Percentiles rank a stretch among this genome's conserved stretches.
Conservation (phyloP, 78 protist genomes). For the Salpingoeca rosetta region DNA sequence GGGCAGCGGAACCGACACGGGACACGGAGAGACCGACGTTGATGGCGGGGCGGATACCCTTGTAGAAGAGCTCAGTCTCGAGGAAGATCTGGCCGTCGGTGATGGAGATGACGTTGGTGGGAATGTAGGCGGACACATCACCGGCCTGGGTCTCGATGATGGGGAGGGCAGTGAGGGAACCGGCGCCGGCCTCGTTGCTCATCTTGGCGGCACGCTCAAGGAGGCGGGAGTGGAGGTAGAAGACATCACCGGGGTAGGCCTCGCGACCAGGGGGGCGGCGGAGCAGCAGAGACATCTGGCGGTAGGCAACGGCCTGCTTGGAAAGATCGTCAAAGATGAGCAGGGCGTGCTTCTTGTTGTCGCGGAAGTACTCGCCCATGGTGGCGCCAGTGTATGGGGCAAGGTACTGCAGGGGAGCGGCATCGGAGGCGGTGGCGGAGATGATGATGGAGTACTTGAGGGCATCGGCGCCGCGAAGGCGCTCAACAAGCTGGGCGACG, state of each 20-base stretch:
- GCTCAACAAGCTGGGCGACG: constrained; percentile 44
- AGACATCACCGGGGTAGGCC: constrained; percentile 81
- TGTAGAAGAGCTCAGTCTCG: constrained; percentile 64
- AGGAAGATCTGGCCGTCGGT: constrained; percentile 76
- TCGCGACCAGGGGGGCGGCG: constrained; percentile 72
- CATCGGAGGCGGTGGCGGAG: constrained; percentile 72
- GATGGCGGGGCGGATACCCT: constrained; percentile 71
- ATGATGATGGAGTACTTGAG: constrained; percentile 51
- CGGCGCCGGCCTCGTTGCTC: constrained; percentile 22
- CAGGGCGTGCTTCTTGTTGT: constrained; percentile 57
- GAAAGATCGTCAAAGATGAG: constrained; percentile 68
- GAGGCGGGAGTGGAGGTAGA: constrained; percentile 74
- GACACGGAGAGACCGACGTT: constrained; percentile 74
- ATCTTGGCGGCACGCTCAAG: constrained; percentile 72
- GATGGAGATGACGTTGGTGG: constrained; percentile 74
- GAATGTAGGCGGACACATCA: constrained; percentile 74
- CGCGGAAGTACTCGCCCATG: constrained; percentile 61
- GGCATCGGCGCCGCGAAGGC: constrained; percentile 32
- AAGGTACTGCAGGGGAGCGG: constrained; percentile 69
- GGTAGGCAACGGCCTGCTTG: constrained; percentile 81
- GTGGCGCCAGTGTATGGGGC: constrained; percentile 68
- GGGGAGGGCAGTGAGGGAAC: constrained; percentile 71
- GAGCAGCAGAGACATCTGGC: constrained; percentile 71
- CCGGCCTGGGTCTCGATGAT: constrained; percentile 73
- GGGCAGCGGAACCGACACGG: constrained; percentile 77